phyloP scores from a whole-genome alignment of 1,139 yeast genomes.

The Insectozyma bohioensis region DNA sequence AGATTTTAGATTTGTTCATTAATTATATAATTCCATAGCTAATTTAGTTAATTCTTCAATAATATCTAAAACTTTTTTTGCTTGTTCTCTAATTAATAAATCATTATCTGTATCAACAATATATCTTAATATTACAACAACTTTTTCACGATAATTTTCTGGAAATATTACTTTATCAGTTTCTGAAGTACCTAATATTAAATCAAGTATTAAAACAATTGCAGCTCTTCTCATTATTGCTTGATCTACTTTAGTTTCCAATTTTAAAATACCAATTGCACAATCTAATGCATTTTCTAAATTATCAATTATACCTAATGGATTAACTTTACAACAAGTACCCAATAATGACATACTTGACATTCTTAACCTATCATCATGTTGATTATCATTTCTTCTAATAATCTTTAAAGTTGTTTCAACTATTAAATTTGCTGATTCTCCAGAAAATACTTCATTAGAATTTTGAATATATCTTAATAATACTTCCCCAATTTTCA shows the following conservation, averaged over 20 bases:
- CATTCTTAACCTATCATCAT: slow-evolving; percentile 70
- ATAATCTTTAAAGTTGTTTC: slow-evolving; percentile 39
- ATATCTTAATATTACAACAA: slow-evolving; percentile 45
- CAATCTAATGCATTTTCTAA: slow-evolving; percentile 68
- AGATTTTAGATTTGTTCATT: slow-evolving; percentile 44
- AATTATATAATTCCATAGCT: slow-evolving; percentile 15
- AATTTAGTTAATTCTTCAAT: slow-evolving; percentile 35
- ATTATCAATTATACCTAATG: slow-evolving; percentile 48
- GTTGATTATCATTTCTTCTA: slow-evolving; percentile 28
- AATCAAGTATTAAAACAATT: slow-evolving; percentile 64
- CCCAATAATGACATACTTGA: slow-evolving; percentile 86
- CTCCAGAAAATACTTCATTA: slow-evolving; percentile 49
- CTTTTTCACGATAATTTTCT: slow-evolving; percentile 39
- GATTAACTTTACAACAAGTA: slow-evolving; percentile 57
- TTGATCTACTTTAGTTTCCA: slow-evolving; percentile 47
- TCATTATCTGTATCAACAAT: slow-evolving; percentile 51
- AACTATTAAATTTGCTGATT: slow-evolving; percentile 26
- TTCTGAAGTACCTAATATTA: slow-evolving; percentile 47
- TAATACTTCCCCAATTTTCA: slow-evolving; percentile 81
- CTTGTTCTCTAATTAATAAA: slow-evolving; percentile 59
- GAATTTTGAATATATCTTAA: slow-evolving; percentile 54
- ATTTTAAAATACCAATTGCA: slow-evolving; percentile 67
- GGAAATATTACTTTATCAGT: slow-evolving; percentile 52
- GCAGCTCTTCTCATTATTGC: slow-evolving; percentile 75
- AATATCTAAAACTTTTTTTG: slow-evolving; percentile 41